phyloP scores from a whole-genome alignment of 768 basidiomycete genomes.

The Lepiota brunneoincarnata region DNA sequence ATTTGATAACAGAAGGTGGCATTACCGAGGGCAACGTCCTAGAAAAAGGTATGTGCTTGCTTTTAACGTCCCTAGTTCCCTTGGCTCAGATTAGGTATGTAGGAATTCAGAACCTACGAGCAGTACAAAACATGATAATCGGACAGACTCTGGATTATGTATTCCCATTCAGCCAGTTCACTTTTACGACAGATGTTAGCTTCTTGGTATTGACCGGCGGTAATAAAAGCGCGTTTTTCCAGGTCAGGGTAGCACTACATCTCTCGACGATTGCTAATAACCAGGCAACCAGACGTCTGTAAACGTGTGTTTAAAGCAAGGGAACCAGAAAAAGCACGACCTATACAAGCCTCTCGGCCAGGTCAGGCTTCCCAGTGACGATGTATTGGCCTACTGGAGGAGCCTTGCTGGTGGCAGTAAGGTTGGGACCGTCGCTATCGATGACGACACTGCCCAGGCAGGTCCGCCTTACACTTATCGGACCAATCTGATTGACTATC shows the following conservation, averaged over 20 bases:
- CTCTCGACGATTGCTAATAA: background rate
- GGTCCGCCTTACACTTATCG: constrained; percentile 1
- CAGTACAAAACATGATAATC: constrained; percentile 61
- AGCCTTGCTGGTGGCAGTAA: constrained; percentile 61
- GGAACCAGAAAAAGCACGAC: constrained; percentile 14
- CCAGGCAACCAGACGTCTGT: constrained; percentile 50
- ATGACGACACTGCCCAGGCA: constrained; percentile 60
- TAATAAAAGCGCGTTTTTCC: constrained; percentile 68
- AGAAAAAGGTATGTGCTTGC: constrained; percentile 45
- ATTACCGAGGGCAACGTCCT: constrained; percentile 66
- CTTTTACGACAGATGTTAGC: constrained; percentile 72
- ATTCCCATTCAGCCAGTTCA: constrained; percentile 74
- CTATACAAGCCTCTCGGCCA: constrained; percentile 50
- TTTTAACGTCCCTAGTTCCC: background rate
- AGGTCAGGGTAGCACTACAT: constrained; percentile 36
- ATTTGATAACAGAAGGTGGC: constrained; percentile 64
- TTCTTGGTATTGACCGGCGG: constrained; percentile 64
- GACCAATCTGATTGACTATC: background rate
- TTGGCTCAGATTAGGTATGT: background rate
- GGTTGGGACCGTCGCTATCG: constrained; percentile 50
- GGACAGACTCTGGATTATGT: constrained; percentile 67
- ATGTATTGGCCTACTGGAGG: constrained; percentile 54
- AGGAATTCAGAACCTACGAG: constrained; percentile 65
- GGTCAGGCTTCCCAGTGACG: constrained; percentile 42
- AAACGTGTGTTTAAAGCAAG: constrained; percentile 45